Evolutionary conservation across 805 yeast genomes (phyloP), one percentile per base, ranked within the genome.

Genomic region (Ogataea nonfermentans): DNA sequence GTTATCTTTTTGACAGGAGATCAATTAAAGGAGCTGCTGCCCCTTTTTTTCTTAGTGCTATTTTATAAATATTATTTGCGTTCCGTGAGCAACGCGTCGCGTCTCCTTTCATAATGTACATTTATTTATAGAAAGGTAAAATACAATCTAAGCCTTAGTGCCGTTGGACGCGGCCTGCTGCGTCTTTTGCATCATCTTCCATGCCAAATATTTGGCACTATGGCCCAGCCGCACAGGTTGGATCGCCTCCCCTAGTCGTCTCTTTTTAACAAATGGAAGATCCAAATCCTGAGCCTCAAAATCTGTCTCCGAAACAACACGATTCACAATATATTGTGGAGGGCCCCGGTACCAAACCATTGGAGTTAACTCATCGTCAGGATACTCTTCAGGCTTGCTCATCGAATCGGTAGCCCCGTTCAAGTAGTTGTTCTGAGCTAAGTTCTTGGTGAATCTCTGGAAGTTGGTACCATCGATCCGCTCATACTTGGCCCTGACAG

Each of bases 331-430:
- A 22, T 68, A 63, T 9, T 74, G 65, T 17, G 88, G 84, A 2
- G 89, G 83, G 0, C 85, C 77, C 51, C 81, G 70, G 57, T 76
- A 82, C 85, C 89, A 84, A 12, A 84, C 56, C 11, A 77, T 52
- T 25, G 78, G 77, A 10, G 46, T 28, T 11, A 48, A 25, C 26
- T 46, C 50, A 16, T 45, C 44, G 13, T 38, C 42, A 2, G 37
- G 20, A 12, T 43, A 36, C 11, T 51, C 57, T 20, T 49, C 53
- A 4, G 52, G 51, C 37, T 45, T 51, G 33, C 44, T 32, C 44
- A 54, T 34, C 11, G 43, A 31, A 14, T 51, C 55, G 13, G 25
- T 32, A 5, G 51, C 25, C 13, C 46, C 35, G n/a, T 40, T 39
- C 33, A 52, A 30, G 26, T 47, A 52, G 32, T 53, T 53, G 25